phyloP scores from a whole-genome alignment of 495 filamentous ascomycete genomes.

The Pyronema domesticum region DNA sequence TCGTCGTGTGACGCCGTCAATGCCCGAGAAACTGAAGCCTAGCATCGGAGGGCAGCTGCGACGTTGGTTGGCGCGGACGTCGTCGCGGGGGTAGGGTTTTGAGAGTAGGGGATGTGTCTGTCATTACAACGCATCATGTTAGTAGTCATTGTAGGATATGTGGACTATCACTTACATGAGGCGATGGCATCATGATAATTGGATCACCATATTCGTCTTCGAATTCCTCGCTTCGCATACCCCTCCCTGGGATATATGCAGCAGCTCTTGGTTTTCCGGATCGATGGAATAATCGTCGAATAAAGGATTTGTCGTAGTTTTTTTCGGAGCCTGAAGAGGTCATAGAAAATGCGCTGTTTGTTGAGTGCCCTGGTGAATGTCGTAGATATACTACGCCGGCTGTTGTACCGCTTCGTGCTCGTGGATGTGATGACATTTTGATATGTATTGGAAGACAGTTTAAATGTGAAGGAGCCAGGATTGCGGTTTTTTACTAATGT shows the following conservation, averaged over 20 bases:
- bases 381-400: not conserved
- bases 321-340: not conserved
- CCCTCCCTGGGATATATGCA: not conserved
- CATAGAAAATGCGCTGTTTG: not conserved
- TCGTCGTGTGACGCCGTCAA: slow-evolving; percentile 7
- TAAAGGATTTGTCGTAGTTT: slow-evolving; percentile 12
- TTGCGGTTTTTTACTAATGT: too few relatives aligned
- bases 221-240: not conserved
- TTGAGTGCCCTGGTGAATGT: not conserved
- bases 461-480: too few relatives aligned
- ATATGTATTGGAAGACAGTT: too few relatives aligned
- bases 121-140: too few relatives aligned
- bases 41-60: slow-evolving; percentile 10
- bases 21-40: slow-evolving; percentile 2
- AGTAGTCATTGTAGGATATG: not conserved
- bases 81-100: slow-evolving; percentile 22
- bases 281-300: slow-evolving; percentile 17
- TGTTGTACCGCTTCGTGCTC: not conserved
- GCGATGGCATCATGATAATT: slow-evolving; percentile 4
- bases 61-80: slow-evolving; percentile 11
- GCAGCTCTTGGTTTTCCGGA: not conserved
- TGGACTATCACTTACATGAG: slow-evolving; percentile 1
- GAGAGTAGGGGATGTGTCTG: slow-evolving; percentile 21
- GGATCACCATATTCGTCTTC: not conserved
- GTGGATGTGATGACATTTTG: too few relatives aligned